Evolutionary conservation across 2,329 filamentous ascomycete species (phyloP).

Genomic region (Colletotrichum euphorbiae): DNA sequence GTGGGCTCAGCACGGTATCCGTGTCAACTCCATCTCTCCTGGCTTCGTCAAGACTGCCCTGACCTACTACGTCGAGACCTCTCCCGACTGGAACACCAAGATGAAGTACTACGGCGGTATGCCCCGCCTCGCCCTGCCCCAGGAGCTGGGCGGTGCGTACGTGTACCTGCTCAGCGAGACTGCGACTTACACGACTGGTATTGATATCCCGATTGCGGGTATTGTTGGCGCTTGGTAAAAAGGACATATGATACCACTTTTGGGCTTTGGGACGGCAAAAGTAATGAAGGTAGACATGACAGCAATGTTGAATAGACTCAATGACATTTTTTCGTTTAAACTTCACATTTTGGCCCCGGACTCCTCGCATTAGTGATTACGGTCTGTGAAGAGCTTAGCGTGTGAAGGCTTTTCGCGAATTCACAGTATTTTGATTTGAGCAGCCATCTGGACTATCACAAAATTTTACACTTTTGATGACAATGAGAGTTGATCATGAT

Average conservation of each 20-base stretch:
- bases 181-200: constrained; percentile 61
- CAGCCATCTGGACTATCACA: no score
- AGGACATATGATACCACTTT: constrained; percentile 2
- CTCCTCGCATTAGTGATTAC: not conserved
- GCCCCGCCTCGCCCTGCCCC: constrained; percentile 62
- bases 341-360: not conserved
- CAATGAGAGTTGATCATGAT: no score
- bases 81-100: constrained; percentile 66
- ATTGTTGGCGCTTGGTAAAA: constrained; percentile 45
- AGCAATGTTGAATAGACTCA: constrained; percentile 23
- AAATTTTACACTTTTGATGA: no score
- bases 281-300: constrained; percentile 23
- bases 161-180: constrained; percentile 66
- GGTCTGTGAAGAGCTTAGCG: not conserved
- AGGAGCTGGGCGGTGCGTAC: constrained; percentile 68
- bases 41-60: constrained; percentile 58
- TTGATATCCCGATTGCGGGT: constrained; percentile 59
- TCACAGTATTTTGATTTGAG: no score
- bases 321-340: constrained; percentile 9
- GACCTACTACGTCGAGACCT: constrained; percentile 63
- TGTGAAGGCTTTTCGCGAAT: not conserved
- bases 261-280: constrained; percentile 6
- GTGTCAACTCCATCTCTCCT: constrained; percentile 60
- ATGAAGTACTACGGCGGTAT: constrained; percentile 70
- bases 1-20: constrained; percentile 59